These are phyloP conservation scores for Aspergillus calidoustus DNA, from an alignment of 2,329 filamentous ascomycete genomes.

Conservation along the genomic window DNA sequence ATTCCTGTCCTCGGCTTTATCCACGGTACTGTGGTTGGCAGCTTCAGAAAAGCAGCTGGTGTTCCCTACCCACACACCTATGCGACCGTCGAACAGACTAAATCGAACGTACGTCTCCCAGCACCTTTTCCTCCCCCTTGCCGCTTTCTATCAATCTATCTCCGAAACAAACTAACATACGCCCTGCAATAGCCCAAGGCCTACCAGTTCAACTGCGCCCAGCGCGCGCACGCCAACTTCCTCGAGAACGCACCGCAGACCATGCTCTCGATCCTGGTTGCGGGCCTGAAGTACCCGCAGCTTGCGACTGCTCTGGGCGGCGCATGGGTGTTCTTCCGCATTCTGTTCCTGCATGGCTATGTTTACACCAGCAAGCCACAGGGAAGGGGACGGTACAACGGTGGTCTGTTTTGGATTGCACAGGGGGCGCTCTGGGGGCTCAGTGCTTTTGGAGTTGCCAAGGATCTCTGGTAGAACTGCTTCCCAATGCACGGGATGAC, in stretches of 20 bases:
- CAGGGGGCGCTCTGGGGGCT: conserved; percentile 48
- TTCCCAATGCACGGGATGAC: background rate
- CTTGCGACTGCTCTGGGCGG: conserved; percentile 52
- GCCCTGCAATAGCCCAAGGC: conserved; percentile 40
- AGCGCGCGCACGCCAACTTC: conserved; percentile 63
- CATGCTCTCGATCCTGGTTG: conserved; percentile 57
- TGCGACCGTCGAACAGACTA: conserved; percentile 60
- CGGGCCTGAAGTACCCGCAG: conserved; percentile 59
- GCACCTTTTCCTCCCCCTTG: no score
- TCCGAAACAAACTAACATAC: background rate
- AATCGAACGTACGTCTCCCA: conserved; percentile 44
- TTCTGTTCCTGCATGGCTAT: conserved; percentile 56
- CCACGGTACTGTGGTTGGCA: conserved; percentile 54
- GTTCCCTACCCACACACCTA: conserved; percentile 64
- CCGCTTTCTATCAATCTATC: conserved; percentile 28
- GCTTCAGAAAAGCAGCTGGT: conserved; percentile 56
- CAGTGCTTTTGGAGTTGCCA: conserved; percentile 42
- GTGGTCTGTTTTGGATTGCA: conserved; percentile 43
- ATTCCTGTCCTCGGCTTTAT: conserved; percentile 58
- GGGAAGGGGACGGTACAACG: conserved; percentile 43
- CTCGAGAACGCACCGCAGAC: conserved; percentile 61
- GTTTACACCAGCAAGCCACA: conserved; percentile 45
- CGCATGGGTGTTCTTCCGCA: conserved; percentile 56
- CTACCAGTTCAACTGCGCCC: conserved; percentile 58
- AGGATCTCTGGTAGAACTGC: conserved; percentile 30